Evolutionary conservation across 2,329 filamentous ascomycete genomes (phyloP), one percentile per base, ranked within the genome.

Genomic region (Fusarium lyarnte): DNA sequence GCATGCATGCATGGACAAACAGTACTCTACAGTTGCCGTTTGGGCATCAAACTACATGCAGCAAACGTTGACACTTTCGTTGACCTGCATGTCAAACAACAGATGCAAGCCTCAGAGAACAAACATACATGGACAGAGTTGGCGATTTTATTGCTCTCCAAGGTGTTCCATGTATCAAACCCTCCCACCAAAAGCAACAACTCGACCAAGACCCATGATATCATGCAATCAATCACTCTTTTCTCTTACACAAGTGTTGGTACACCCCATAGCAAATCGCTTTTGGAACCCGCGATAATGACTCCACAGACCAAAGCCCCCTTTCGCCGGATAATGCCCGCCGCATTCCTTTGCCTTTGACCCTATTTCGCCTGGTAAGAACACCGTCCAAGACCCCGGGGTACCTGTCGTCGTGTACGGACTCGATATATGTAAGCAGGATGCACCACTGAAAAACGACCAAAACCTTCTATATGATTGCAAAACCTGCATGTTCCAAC

Each of bases 401-500:
- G 60, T 43, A 42, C 27, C 29, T 43, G 19, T 29, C 45, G 21
- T 42, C 45, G 38, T 36, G 52, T 21, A 59, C 25, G 47, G 58
- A 33, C 27, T 41, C 51, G 21, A 38, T 10, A 16, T 14, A 29
- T 31, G 25, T 29, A 57, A 59, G 36, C 27, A 66, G 17, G 23
- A 55, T 23, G 13, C 9, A 39, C 39, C 33, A 21, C 11, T n/a
- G 25, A 39, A 35, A 45, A 16, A n/a, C 14, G 10, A 8, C n/a
- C 9, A 8, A 38, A 36, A 13, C 12, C 36, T 27, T 27, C 72
- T 38, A 75, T 17, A 76, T 17, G 23, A 84, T 66, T 29, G 81
- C 82, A 74, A 90, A 90, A 0, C 88, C 88, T 5, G 87, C 86
- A 35, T 86, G 83, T 71, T 85, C 81, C 58, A 90, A 74, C 54